Conservation (phyloP, 305 asterid species). For the Euphrasia arctica region DNA sequence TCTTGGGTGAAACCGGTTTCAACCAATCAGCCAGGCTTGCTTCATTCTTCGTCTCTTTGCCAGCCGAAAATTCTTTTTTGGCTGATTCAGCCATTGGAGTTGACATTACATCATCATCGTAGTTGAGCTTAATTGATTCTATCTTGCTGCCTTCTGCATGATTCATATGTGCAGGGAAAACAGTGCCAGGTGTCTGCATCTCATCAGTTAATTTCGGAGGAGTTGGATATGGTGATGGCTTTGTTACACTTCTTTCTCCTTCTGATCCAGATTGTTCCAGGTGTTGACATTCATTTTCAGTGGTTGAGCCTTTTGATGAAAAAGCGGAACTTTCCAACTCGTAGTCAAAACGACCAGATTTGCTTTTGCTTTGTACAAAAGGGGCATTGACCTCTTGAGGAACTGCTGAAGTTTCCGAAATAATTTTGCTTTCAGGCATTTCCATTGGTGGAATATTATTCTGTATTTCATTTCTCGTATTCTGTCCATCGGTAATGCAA, state of each 20-base stretch:
- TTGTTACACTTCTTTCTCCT: slow-evolving; percentile 28
- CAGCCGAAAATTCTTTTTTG: slow-evolving; percentile 31
- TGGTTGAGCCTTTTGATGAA: slow-evolving; percentile 48
- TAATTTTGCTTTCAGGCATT: slow-evolving; percentile 30
- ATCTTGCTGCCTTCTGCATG: slow-evolving; percentile 21
- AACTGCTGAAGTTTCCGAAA: slow-evolving; percentile 37
- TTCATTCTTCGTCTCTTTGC: slow-evolving; percentile 39
- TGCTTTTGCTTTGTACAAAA: slow-evolving; percentile 35
- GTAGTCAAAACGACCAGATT: slow-evolving; percentile 45
- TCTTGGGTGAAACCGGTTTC: slow-evolving; percentile 39
- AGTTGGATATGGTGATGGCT: slow-evolving; percentile 54
- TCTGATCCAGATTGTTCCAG: slow-evolving; percentile 37
- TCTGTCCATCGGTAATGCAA: slow-evolving; percentile 56
- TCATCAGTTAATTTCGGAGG: slow-evolving; percentile 51
- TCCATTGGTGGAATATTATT: slow-evolving; percentile 21
- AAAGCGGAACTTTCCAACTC: slow-evolving; percentile 38
- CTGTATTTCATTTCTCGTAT: slow-evolving; percentile 21
- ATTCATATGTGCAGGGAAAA: slow-evolving; percentile 43
- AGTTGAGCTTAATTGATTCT: slow-evolving; percentile 30
- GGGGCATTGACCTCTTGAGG: slow-evolving; percentile 30
- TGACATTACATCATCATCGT: slow-evolving; percentile 28
- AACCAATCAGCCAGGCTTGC: slow-evolving; percentile 61
- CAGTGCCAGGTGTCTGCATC: slow-evolving; percentile 66
- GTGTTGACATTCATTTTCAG: slow-evolving; percentile 36
- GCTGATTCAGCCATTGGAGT: slow-evolving; percentile 24